Base-by-base conservation (phyloP, 208 protist species). In the Trypanosoma platydactyli region DNA sequence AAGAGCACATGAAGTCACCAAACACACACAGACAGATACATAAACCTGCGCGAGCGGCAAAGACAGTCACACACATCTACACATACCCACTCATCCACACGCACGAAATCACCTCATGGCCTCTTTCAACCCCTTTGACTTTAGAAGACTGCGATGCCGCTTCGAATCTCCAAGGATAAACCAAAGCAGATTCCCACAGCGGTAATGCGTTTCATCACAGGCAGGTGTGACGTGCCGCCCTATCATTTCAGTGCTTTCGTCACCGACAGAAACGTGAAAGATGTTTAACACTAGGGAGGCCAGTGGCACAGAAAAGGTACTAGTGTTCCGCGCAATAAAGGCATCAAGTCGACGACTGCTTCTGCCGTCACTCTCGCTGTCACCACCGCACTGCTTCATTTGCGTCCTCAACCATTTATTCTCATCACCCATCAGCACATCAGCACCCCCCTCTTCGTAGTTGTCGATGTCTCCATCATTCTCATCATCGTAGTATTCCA, bases 231-330 rank as follows among this genome's bases (percentile, higher is more conserved):
- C 56, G 48, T 60, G n/a, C 9, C 24, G 51, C 30, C 49, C 48
- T 33, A 48, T 40, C 50, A 30, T 52, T 12, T 18, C 45, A 42
- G n/a, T 38, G 0, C 24, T 46, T 0, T 25, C 38, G 11, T 11
- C 61, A 25, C 55, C 48, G 9, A 48, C 46, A 30, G 50, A 55
- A 18, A 82, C 67, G 13, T 15, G 11, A 46, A 73, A 82, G 20
- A 69, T 48, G n/a, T 55, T 82, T 12, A 82, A 46, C 27, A 82
- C 38, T 18, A 60, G 38, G 3, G 77, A 82, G 5, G 59, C 50
- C 3, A 79, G 62, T 35, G 71, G 50, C 12, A 70, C 70, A 27
- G 41, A 29, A 48, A 70, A 76, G 16, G 53, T 24, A n/a, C 48
- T 60, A 2, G 64, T 76, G 49, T 64, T 57, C n/a, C 42, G 42